These are phyloP conservation scores for Leccinum longicurvipes DNA, from an alignment of 768 basidiomycete species.

Conservation along the genomic window DNA sequence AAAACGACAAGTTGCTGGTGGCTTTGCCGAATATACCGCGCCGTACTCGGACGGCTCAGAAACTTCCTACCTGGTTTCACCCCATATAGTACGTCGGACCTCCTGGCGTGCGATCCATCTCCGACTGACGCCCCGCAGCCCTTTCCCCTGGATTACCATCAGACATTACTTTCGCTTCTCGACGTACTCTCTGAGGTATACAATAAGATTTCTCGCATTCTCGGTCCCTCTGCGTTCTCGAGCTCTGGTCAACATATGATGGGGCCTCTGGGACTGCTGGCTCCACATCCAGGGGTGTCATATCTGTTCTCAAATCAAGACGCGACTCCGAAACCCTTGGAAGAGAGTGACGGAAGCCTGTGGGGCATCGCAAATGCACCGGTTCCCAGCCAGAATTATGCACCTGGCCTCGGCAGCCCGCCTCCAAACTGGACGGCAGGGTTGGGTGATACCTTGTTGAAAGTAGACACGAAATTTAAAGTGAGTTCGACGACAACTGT, in stretches of 20 bases:
- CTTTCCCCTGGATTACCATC: constrained; percentile 87
- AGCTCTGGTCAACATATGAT: constrained; percentile 73
- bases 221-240: constrained; percentile 78
- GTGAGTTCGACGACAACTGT: constrained; percentile 37
- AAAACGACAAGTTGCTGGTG: constrained; percentile 51
- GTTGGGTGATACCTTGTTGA: constrained; percentile 70
- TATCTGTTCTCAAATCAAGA: constrained; percentile 56
- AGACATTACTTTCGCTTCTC: constrained; percentile 82
- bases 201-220: constrained; percentile 78
- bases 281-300: constrained; percentile 80
- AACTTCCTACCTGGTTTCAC: constrained; percentile 66
- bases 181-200: constrained; percentile 90
- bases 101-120: background rate
- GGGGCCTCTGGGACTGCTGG: constrained; percentile 65
- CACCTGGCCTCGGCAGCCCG: constrained; percentile 42
- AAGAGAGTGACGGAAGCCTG: constrained; percentile 50
- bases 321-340: constrained; percentile 37
- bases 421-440: constrained; percentile 60
- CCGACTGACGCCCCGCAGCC: constrained; percentile 46
- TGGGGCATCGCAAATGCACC: constrained; percentile 69
- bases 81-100: constrained; percentile 62
- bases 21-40: constrained; percentile 56
- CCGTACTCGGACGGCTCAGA: constrained; percentile 61
- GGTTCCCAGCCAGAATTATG: constrained; percentile 27
- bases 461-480: constrained; percentile 84